phyloP scores from a whole-genome alignment of 1,139 yeast species.

The Hemisphaericaspora subhashii region DNA sequence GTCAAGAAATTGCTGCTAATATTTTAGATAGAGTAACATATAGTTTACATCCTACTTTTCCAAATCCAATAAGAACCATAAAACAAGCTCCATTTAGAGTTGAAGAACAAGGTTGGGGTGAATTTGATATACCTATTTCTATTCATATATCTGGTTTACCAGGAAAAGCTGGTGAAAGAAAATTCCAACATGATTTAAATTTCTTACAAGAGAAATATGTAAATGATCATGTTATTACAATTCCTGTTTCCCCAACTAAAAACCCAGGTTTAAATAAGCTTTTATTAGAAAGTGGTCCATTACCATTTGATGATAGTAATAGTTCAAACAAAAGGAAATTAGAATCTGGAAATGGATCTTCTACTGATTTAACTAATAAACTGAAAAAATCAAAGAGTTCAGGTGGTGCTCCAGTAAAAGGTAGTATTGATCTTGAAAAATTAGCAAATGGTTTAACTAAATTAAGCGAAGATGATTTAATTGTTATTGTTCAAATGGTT shows the following conservation, averaged over 20 bases:
- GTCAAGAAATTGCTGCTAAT: conserved; percentile 82
- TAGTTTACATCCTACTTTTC: conserved; percentile 91
- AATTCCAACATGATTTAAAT: conserved; percentile 84
- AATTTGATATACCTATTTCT: conserved; percentile 83
- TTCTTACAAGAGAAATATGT: conserved; percentile 76
- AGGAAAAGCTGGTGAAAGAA: conserved; percentile 87
- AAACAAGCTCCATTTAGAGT: conserved; percentile 87
- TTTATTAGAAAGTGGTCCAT: conserved; percentile 78
- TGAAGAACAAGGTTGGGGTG: conserved; percentile 98
- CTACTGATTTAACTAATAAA: conserved; percentile 32
- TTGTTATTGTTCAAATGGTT: conserved; percentile 96
- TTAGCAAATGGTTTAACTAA: conserved; percentile 88
- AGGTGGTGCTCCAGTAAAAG: conserved; percentile 55
- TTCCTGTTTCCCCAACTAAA: conserved; percentile 64
- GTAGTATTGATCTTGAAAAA: conserved; percentile 81
- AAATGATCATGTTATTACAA: conserved; percentile 71
- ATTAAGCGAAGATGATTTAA: conserved; percentile 86
- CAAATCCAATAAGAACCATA: conserved; percentile 79
- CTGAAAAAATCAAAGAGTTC: conserved; percentile 64
- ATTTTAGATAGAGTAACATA: conserved; percentile 92
- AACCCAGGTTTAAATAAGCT: conserved; percentile 67
- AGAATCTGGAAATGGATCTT: conserved; percentile 19
- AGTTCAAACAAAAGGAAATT: conserved; percentile 13
- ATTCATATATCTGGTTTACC: conserved; percentile 60
- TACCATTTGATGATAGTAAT: conserved; percentile 49